Evolutionary conservation across 345 rosid genomes (phyloP).

Genomic region (Citrus sp.): DNA sequence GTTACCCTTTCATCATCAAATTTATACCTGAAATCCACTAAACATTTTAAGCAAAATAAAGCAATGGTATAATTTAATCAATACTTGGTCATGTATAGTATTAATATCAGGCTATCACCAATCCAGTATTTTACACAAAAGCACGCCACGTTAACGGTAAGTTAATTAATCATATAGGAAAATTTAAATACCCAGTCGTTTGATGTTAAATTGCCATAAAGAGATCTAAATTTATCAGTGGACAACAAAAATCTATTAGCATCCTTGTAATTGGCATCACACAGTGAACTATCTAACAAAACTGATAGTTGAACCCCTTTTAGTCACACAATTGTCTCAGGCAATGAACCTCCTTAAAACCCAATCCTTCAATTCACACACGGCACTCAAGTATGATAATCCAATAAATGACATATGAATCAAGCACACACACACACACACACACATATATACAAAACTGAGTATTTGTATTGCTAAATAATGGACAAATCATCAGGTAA

Average conservation of each 20-base stretch:
- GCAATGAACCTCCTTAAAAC: background rate
- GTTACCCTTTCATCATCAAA: conserved; percentile 98
- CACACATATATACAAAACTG: no score
- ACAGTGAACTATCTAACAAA: background rate
- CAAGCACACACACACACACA: no score
- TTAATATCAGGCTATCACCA: background rate
- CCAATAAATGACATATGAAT: background rate
- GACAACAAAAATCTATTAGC: background rate
- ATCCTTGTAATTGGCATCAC: background rate
- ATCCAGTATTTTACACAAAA: background rate
- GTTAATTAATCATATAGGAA: background rate
- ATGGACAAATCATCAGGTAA: background rate
- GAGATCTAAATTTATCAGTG: background rate
- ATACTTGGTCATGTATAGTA: background rate
- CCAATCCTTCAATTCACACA: background rate
- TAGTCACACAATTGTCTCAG: background rate
- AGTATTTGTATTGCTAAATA: no score
- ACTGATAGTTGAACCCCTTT: background rate
- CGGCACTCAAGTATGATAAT: background rate
- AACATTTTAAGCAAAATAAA: conserved; percentile 1
- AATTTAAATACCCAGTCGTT: background rate
- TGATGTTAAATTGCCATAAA: background rate
- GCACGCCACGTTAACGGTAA: background rate
- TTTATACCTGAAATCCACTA: conserved; percentile 64
- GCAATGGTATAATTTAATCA: background rate